Evolutionary conservation across 1,139 yeast genomes (phyloP).

Genomic region (Hyphopichia khmerensis): DNA sequence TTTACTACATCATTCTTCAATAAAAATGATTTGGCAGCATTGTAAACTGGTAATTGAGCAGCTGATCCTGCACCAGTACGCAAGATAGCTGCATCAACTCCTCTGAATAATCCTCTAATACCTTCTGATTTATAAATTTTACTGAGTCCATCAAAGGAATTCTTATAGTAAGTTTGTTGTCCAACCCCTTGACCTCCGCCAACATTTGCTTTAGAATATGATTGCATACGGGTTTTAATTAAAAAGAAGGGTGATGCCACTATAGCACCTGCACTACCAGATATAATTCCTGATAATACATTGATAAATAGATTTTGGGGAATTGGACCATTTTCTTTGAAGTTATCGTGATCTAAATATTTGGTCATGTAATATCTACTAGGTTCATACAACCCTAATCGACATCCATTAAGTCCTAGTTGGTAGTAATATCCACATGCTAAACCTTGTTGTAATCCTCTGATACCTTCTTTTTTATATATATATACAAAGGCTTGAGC

Average conservation of each 20-base stretch:
- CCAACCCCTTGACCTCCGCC: slow-evolving; percentile 52
- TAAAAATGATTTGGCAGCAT: slow-evolving; percentile 65
- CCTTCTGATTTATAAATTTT: slow-evolving; percentile 71
- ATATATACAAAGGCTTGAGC: slow-evolving; percentile 81
- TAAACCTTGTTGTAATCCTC: slow-evolving; percentile 88
- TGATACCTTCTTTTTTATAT: slow-evolving; percentile 75
- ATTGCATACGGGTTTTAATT: slow-evolving; percentile 94
- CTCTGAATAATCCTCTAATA: slow-evolving; percentile 74
- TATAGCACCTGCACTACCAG: slow-evolving; percentile 89
- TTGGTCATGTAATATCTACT: slow-evolving; percentile 61
- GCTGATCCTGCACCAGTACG: slow-evolving; percentile 96
- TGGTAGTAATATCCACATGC: slow-evolving; percentile 84
- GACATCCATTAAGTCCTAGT: slow-evolving; percentile 86
- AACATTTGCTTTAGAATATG: slow-evolving; percentile 52
- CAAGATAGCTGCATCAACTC: slow-evolving; percentile 90
- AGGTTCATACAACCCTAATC: slow-evolving; percentile 93
- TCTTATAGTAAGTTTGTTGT: slow-evolving; percentile 84
- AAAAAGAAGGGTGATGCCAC: slow-evolving; percentile 89
- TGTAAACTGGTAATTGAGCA: slow-evolving; percentile 93
- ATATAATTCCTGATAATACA: slow-evolving; percentile 76
- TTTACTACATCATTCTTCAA: slow-evolving; percentile 47
- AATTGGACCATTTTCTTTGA: slow-evolving; percentile 43
- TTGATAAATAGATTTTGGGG: slow-evolving; percentile 64
- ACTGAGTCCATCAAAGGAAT: slow-evolving; percentile 65
- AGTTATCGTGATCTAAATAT: slow-evolving; percentile 49